Conservation (phyloP, 2,329 filamentous ascomycete species). For the Fusarium bulbicola region DNA sequence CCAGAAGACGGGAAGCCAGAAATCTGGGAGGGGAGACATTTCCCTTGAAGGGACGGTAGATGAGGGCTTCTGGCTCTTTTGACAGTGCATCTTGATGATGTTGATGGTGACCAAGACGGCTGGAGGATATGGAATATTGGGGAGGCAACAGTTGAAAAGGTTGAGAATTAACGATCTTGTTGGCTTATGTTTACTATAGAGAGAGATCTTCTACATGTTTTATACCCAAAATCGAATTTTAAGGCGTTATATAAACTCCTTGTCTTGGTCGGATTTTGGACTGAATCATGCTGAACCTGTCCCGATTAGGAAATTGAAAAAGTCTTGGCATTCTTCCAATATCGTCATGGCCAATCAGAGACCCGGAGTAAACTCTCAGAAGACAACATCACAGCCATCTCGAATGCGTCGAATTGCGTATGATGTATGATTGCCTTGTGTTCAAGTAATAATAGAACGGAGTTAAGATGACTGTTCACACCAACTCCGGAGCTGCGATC, state of each 20-base stretch:
- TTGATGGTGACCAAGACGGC: no score
- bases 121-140: background rate
- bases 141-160: fast-evolving
- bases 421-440: fast-evolving
- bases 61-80: background rate
- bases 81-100: conserved; percentile 17
- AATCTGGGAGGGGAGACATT: conserved; percentile 15
- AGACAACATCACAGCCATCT: background rate
- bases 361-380: background rate
- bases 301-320: conserved; percentile 28
- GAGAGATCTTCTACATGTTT: background rate
- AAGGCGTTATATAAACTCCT: no score
- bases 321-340: conserved; percentile 26
- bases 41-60: conserved; percentile 6
- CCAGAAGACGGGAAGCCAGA: conserved; percentile 22
- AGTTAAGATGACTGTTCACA: background rate
- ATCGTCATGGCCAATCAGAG: conserved; percentile 22
- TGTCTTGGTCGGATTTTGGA: background rate
- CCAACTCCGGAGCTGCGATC: background rate
- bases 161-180: background rate
- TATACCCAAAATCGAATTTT: background rate
- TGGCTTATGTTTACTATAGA: fast-evolving
- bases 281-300: background rate
- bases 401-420: background rate
- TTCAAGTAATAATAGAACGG: background rate